These are phyloP conservation scores for Ophioceras dolichostomum DNA, from an alignment of 2,329 filamentous ascomycete genomes.

Conservation along the genomic window DNA sequence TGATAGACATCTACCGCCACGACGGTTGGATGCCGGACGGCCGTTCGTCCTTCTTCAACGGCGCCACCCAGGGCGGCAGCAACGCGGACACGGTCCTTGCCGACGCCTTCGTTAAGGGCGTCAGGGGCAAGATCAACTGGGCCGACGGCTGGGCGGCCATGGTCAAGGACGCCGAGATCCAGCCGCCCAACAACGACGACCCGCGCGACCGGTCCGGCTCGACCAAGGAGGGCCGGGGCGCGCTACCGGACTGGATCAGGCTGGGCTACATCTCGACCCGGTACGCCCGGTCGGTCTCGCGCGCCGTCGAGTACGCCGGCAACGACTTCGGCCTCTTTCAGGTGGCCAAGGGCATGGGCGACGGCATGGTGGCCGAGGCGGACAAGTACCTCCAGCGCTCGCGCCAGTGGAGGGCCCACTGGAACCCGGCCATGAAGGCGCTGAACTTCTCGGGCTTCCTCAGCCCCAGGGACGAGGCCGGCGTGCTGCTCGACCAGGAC, in stretches of 20 bases:
- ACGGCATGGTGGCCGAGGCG: conserved; percentile 32
- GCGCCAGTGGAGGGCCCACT: conserved; percentile 60
- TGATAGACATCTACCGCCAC: conserved; percentile 56
- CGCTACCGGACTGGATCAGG: conserved; percentile 54
- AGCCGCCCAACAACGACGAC: conserved; percentile 46
- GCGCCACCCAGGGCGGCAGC: conserved; percentile 55
- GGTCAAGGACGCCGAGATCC: conserved; percentile 53
- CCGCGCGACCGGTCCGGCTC: conserved; percentile 44
- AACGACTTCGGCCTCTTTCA: conserved; percentile 57
- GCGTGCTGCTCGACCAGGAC: conserved; percentile 37
- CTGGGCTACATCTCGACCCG: conserved; percentile 53
- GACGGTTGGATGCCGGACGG: conserved; percentile 55
- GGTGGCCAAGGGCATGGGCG: conserved; percentile 46
- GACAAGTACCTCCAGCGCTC: conserved; percentile 49
- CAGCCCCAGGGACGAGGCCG: conserved; percentile 40
- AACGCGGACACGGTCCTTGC: conserved; percentile 63
- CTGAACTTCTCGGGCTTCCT: conserved; percentile 54
- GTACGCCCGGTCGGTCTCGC: conserved; percentile 48
- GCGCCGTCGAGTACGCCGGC: conserved; percentile 49
- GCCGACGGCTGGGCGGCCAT: conserved; percentile 48
- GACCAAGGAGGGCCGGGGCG: conserved; percentile 56
- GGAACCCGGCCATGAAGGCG: conserved; percentile 45
- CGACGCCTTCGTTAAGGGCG: conserved; percentile 59
- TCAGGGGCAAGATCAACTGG: conserved; percentile 53
- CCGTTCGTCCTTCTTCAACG: conserved; percentile 57